These are phyloP conservation scores for Guillardia theta DNA, from an alignment of 78 protist genomes.

Conservation along the genomic window DNA sequence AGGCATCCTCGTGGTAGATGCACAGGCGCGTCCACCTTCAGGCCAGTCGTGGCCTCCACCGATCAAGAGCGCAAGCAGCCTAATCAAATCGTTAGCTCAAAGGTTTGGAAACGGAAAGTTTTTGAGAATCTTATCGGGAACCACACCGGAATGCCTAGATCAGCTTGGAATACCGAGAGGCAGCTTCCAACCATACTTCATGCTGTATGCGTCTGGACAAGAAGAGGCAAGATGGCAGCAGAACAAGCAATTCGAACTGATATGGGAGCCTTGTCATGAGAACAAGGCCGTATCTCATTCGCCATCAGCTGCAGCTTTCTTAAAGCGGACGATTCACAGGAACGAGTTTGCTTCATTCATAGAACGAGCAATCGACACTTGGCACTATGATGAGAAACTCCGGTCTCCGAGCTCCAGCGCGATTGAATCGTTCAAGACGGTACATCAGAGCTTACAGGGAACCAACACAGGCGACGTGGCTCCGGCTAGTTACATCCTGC, in stretches of 20 bases:
- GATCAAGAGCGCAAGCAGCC: background rate
- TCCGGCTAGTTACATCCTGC: too few species aligned
- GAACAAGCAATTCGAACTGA: background rate
- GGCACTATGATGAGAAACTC: too few species aligned
- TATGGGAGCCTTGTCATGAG: background rate
- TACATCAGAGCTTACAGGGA: too few species aligned
- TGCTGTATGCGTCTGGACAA: background rate
- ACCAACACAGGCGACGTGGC: too few species aligned
- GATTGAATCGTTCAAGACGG: too few species aligned
- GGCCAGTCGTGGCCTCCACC: conserved; percentile 40
- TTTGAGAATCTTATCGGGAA: background rate
- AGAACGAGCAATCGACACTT: background rate
- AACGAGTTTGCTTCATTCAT: background rate
- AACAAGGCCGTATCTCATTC: too few species aligned
- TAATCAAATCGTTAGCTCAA: background rate
- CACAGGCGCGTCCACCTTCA: background rate
- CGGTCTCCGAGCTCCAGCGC: too few species aligned
- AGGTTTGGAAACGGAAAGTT: background rate
- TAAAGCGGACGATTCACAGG: background rate
- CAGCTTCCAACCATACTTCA: background rate
- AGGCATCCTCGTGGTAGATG: background rate
- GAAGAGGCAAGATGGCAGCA: conserved; percentile 16
- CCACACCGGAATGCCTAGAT: background rate
- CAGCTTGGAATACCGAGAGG: background rate
- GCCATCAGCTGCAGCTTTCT: too few species aligned